Evolutionary conservation across 1,284 basidiomycete species (phyloP).

Genomic region (Melampsora americana): DNA sequence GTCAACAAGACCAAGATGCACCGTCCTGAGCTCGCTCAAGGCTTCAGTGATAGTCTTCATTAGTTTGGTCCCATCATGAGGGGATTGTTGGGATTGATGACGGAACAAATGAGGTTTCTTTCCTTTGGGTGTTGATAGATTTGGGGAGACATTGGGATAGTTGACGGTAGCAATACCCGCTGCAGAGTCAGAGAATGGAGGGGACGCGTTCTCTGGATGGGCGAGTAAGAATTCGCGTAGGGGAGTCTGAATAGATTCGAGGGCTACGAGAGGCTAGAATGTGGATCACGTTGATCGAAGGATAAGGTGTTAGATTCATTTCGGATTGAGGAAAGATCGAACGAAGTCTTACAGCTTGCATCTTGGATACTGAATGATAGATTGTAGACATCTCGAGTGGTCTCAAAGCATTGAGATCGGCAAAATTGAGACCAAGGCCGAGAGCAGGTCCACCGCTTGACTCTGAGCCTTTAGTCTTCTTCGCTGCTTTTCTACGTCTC

Average conservation of each 20-base stretch:
- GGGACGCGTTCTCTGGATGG: neutral
- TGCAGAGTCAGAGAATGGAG: slow-evolving; percentile 1
- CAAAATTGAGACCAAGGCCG: slow-evolving; percentile 1
- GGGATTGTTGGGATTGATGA: slow-evolving; percentile 17
- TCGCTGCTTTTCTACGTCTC: slow-evolving; percentile 15
- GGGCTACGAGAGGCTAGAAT: slow-evolving; percentile 26
- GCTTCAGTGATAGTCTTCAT: slow-evolving; percentile 27
- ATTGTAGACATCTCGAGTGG: slow-evolving; percentile 33
- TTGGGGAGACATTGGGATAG: slow-evolving; percentile 3
- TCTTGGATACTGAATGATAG: slow-evolving; percentile 32
- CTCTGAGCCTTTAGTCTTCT: neutral
- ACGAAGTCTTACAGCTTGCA: slow-evolving; percentile 30
- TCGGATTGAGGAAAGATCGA: neutral
- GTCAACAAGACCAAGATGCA: slow-evolving; percentile 34
- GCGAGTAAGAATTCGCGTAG: slow-evolving; percentile 19
- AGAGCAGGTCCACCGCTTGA: slow-evolving; percentile 18
- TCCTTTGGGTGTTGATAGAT: slow-evolving; percentile 7
- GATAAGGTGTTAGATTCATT: neutral
- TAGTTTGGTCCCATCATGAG: slow-evolving; percentile 22
- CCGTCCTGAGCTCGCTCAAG: slow-evolving; percentile 22
- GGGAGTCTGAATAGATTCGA: slow-evolving; percentile 30
- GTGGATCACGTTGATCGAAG: neutral
- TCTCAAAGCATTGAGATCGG: slow-evolving; percentile 1
- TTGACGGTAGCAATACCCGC: neutral
- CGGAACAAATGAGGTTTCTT: slow-evolving; percentile 35